Evolutionary conservation across 2,329 filamentous ascomycete species (phyloP), one percentile per base, ranked within the genome.

Genomic region (Paradendryphiella salina): DNA sequence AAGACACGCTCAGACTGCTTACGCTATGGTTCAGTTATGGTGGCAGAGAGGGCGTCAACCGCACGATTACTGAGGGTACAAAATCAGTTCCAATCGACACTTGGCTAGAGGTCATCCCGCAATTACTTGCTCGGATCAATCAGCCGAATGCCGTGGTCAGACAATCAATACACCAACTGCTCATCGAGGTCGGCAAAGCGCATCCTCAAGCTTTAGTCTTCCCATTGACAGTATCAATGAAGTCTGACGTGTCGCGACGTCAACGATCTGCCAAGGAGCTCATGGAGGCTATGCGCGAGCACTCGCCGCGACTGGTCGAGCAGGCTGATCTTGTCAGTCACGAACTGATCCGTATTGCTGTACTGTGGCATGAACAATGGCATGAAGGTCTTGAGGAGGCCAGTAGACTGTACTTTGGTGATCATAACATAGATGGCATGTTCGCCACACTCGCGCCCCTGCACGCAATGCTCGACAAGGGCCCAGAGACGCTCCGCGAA

Each of bases 311-410:
- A 63, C 82, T 99, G 29, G 94, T 99, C 7, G 90, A 96, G 59
- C 94, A 99, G 74, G 94, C 94, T 29, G 93, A 96, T 69, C 81
- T 92, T 38, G 92, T 99, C 61, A 97, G 93, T 71, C 89, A 94
- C 67, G 95, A 99, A 72, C 84, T 99, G 48, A 97, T 99, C 67
- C 86, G 94, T 43, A 95, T 99, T 52, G 94, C 94, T 13, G 93
- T 99, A 1, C 75, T 99, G 18, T 99, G 95, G 95, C 94, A 99
- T 69, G 94, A 99, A 68, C 88, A 96, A 60, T 99, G 94, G 94
- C 94, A 99, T 61, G 95, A 99, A 74, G 95, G 89, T 21, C 80
- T 99, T 13, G 94, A 99, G 74, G 95, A 99, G 76, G 95, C 94
- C 1, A 96, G 91, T 26, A 85, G 94, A 45, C 79, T 99, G 14